Evolutionary conservation across 345 rosid genomes (phyloP), one percentile per base, ranked within the genome.

Genomic region (Leavenworthia alabamica): DNA sequence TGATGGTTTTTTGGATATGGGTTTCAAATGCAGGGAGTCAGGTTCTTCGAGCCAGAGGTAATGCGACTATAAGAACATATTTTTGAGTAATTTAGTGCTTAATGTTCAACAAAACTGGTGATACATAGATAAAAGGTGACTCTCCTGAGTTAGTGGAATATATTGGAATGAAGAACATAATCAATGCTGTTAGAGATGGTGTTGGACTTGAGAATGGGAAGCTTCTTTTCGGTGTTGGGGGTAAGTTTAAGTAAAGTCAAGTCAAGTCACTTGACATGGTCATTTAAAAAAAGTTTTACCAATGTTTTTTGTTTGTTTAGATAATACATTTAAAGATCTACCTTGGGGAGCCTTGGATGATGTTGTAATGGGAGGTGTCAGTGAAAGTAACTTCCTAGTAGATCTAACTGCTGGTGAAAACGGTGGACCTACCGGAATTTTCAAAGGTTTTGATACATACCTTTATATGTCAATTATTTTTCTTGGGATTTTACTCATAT

Each of bases 21-120:
- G 11, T 58, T 40, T 69, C 22, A 51, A 17, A 23, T 57, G 61
- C 93, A 92, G 97, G 98, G 98, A 46, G 82, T 92, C 78, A 86
- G 85, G 78, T 92, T 92, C 81, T 89, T 92, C 67, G 98, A 89
- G 74, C 98, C 98, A 23, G 98, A 92, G 96, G 98, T 92, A 71
- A 35, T 23, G 16, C n/a, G 6, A 70, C 48, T 27, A 45, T 47
- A 48, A 26, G 35, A 44, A 0, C 42, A 37, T 15, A 48, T 54
- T 20, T 35, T 6, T 19, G 16, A 26, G 1, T 26, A 24, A 13
- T 53, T 4, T 0, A 53, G 31, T 22, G 12, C n/a, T 53, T 15
- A 39, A 0, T 56, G 32, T 24, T 23, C 49, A 44, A 35, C 5
- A 43, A 35, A 9, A 26, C 5, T 75, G 59, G 73, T 66, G 59